Base-by-base conservation (phyloP, 441 rosid genomes). In the Eugenia klotzschiana region DNA sequence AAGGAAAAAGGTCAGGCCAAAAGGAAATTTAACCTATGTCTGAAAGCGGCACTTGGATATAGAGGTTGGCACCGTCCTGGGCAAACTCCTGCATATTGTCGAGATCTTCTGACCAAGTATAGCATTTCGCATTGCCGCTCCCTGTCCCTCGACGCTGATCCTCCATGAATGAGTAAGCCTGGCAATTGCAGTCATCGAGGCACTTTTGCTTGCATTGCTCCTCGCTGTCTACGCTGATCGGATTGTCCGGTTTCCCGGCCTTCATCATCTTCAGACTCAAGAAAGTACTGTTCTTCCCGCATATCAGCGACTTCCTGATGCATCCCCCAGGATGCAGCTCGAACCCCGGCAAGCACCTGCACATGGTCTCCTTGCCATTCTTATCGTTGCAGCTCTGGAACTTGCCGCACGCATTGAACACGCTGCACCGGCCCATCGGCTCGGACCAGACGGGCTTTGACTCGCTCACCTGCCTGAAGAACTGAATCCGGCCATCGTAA, bases 191-290 rank as follows among this genome's bases (percentile, higher is more conserved):
- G 54, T 8, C 11, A 13, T 2, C 0, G 2, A 49, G 25, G 51
- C 84, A 82, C 29, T 5, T 25, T 7, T 16, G 5, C 58, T 1
- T 60, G 41, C 84, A 82, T 27, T 64, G 2, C 16, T 8, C 40
- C 3, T 37, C 51, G 0, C 1, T 43, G 0, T 26, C 5, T 51
- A 0, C 1, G 16, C 0, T 0, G 2, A 6, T 7, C 2, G 4
- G 12, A 13, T 37, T 37, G 33, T 12, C 54, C 0, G 33, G 37
- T 1, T 33, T 82, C 20, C 56, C 1, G 2, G 1, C 49, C 74
- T 33, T 82, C 80, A 82, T 82, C 79, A 29, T 82, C 29, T 27
- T 82, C 16, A 80, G 29, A 26, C 6, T 46, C 73, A 60, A 33
- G 51, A n/a, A 79, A 80, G 3, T 13, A 7, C 22, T 14, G 43